Conservation (phyloP, 148 eudicot genomes). For the Chenopodium berlandieri region DNA sequence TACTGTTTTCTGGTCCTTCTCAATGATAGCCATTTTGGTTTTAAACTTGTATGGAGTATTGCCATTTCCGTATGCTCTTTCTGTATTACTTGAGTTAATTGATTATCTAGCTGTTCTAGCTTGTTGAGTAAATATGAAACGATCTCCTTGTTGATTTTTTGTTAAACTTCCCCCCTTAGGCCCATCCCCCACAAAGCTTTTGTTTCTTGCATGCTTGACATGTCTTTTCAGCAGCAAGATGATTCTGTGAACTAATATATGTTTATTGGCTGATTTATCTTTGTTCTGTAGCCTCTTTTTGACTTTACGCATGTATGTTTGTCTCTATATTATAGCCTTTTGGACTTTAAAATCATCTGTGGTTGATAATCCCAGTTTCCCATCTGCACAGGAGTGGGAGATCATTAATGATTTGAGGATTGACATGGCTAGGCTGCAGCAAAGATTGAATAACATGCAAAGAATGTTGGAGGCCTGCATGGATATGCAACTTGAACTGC, state of each 20-base stretch:
- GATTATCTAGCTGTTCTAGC: not conserved
- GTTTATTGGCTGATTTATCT: not conserved
- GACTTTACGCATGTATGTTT: not conserved
- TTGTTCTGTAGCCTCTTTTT: not conserved
- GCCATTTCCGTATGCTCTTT: not conserved
- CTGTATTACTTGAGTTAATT: not conserved
- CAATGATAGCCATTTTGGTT: not conserved
- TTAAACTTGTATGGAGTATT: not conserved
- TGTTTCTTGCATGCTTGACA: not conserved
- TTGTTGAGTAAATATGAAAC: not conserved
- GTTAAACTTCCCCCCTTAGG: not conserved
- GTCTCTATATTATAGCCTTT: not conserved
- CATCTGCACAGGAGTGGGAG: conserved; percentile 69
- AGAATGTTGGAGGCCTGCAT: conserved; percentile 89
- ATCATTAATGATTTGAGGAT: conserved; percentile 71
- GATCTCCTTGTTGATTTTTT: not conserved
- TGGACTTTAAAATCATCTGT: too few relatives aligned
- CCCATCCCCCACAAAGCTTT: not conserved
- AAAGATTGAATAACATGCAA: conserved; percentile 85
- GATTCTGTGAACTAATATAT: not conserved
- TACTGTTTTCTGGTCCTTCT: not conserved
- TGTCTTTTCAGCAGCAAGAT: not conserved
- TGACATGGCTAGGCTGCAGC: conserved; percentile 83
- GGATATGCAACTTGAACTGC: conserved; percentile 93
- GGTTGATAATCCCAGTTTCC: conserved; percentile 3